Base-by-base conservation (phyloP, 768 basidiomycete genomes). In the Pleurotus giganteus region DNA sequence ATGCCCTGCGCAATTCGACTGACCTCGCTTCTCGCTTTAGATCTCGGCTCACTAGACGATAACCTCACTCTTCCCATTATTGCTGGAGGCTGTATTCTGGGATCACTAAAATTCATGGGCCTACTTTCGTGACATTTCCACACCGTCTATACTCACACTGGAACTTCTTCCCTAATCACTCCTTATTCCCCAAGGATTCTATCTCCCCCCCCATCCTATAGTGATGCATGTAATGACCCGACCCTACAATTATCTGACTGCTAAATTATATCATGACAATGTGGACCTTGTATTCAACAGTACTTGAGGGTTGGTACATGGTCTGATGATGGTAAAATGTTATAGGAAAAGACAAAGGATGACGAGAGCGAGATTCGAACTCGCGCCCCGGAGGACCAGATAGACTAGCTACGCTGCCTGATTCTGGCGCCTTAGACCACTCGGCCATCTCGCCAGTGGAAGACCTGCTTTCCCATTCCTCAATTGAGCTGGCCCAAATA, bases 41-140 rank as follows among this genome's bases (percentile, higher is more conserved):
- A 95, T 67, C 75, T 96, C 2, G 92, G 92, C 15, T 81, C 79
- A 0, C 66, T 93, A 34, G 94, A 97, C 63, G 94, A 97, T 65
- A 96, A 97, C 66, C 68, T 97, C 23, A 95, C 91, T 6, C 71
- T 97, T 23, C 94, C 94, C 3, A 85, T 96, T 64, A 82, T 95
- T 53, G 86, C 91, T 4, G 94, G 94, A 2, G 89, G 83, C 15
- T 80, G 75, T 47, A 67, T 79, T 34, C 61, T 71, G 15, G 76
- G 71, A 7, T 76, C 79, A 62, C 60, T 79, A 52, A 77, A 75
- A 58, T 55, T 75, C 19, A 57, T 74, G 15, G 69, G 71, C n/a
- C 56, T 68, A 28, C 66, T 70, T 13, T 61, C 67, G 13, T 67
- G 34, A 51, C 49, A 51, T 37, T 41, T 11, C 12, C 39, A 29